phyloP scores from a whole-genome alignment of 192 early-diverging fungal genomes.

The Podochytrium sp. region DNA sequence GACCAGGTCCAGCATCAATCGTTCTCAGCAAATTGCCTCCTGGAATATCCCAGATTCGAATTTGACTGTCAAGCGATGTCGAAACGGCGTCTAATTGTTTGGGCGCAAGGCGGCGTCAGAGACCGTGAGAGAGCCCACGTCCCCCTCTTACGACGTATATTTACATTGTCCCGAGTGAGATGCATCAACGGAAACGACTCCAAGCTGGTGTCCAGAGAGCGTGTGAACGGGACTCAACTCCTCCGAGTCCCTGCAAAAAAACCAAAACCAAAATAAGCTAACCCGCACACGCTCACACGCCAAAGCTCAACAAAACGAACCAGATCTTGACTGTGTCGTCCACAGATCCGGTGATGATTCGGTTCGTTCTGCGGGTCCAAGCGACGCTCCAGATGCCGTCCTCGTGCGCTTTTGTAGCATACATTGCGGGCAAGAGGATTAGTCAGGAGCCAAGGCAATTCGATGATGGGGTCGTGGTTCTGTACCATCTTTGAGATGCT shows the following conservation, averaged over 20 bases:
- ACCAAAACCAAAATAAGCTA: too few species aligned
- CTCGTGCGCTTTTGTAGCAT: constrained; percentile 84
- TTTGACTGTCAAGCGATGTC: constrained; percentile 77
- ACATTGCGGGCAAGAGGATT: too few species aligned
- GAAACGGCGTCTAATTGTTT: constrained; percentile 72
- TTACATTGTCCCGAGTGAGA: constrained; percentile 56
- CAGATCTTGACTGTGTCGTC: constrained; percentile 83
- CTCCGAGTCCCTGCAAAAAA: constrained; percentile 61
- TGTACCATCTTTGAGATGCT: constrained; percentile 10
- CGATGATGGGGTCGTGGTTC: background rate
- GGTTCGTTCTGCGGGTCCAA: constrained; percentile 71
- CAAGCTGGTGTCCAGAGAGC: constrained; percentile 77
- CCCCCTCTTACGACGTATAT: background rate
- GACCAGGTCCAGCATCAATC: constrained; percentile 70
- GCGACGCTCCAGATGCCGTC: constrained; percentile 83
- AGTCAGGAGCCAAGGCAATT: background rate
- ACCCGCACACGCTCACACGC: too few species aligned
- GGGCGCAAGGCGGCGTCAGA: too few species aligned
- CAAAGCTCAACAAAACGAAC: constrained; percentile 43
- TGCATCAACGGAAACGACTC: constrained; percentile 75
- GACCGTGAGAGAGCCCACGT: background rate
- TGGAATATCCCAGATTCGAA: constrained; percentile 77
- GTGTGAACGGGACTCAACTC: constrained; percentile 54
- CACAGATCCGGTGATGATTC: constrained; percentile 75
- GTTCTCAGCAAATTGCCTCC: constrained; percentile 53